These are phyloP conservation scores for Colletotrichum brevisporum DNA, from an alignment of 2,329 filamentous ascomycete genomes.

Conservation along the genomic window DNA sequence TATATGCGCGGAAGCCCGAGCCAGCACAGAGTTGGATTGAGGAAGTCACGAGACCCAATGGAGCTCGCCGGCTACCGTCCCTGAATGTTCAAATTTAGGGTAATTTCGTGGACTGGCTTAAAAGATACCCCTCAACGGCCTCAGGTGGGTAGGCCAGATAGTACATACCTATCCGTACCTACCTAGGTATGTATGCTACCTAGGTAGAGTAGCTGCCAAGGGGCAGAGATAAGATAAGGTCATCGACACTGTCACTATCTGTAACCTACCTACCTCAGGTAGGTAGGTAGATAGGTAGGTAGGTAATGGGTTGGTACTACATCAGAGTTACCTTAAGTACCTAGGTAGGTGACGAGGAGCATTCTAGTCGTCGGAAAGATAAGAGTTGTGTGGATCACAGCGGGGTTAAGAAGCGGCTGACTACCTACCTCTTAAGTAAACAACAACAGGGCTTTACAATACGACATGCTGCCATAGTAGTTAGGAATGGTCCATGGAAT, in stretches of 20 bases:
- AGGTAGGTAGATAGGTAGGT: too few species aligned
- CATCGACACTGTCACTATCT: neutral
- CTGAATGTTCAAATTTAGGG: slow-evolving; percentile 5
- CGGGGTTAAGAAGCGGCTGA: neutral
- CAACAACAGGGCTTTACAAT: neutral
- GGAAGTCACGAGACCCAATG: slow-evolving; percentile 34
- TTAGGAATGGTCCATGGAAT: too few species aligned
- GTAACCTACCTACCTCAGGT: too few species aligned
- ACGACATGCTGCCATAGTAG: too few species aligned
- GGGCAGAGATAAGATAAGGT: slow-evolving; percentile 5
- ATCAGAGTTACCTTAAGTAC: too few species aligned
- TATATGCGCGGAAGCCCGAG: slow-evolving; percentile 10
- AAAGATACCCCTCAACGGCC: too few species aligned
- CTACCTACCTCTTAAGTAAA: neutral
- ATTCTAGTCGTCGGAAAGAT: neutral
- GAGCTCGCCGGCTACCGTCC: slow-evolving; percentile 36
- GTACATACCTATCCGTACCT: too few species aligned
- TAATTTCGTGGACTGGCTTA: neutral
- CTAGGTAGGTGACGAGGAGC: too few species aligned
- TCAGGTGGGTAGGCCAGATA: too few species aligned
- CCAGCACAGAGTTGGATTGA: slow-evolving; percentile 8
- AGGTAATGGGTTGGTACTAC: too few species aligned
- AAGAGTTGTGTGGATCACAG: slow-evolving; percentile 26
- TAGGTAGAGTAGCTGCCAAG: neutral
- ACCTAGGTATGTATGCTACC: too few species aligned